Evolutionary conservation across 257 asterid species (phyloP).

Genomic region (Coffea eugenioides): DNA sequence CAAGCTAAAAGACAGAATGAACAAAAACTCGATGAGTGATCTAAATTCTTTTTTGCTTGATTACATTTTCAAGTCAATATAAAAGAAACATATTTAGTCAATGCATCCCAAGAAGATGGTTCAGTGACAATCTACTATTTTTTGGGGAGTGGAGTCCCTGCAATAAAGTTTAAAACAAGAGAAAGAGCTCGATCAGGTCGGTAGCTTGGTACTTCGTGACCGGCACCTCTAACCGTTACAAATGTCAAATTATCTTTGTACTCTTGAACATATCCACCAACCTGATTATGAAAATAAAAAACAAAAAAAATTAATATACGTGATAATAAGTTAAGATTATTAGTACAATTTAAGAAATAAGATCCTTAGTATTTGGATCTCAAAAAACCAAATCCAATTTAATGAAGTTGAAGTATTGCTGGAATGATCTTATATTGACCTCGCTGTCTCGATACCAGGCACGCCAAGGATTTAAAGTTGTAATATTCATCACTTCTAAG

Average conservation of each 20-base stretch:
- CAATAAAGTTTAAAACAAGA: conserved; percentile 51
- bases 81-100: too few relatives aligned
- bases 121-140: not conserved
- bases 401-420: not conserved
- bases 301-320: not conserved
- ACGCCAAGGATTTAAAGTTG: conserved; percentile 43
- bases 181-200: conserved; percentile 68
- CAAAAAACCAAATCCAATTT: too few relatives aligned
- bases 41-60: too few relatives aligned
- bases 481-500: conserved; percentile 47
- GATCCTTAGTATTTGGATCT: too few relatives aligned
- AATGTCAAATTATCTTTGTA: conserved; percentile 55
- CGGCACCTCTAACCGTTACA: conserved; percentile 76
- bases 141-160: conserved; percentile 52
- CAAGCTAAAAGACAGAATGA: too few relatives aligned
- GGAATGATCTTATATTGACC: conserved; percentile 28
- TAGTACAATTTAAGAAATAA: too few relatives aligned
- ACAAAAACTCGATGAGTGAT: too few relatives aligned
- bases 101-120: too few relatives aligned
- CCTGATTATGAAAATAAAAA: conserved; percentile 27
- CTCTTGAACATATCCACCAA: conserved; percentile 67
- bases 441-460: conserved; percentile 67
- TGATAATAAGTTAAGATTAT: not conserved
- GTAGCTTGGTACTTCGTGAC: conserved; percentile 83
- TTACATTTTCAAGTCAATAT: too few relatives aligned